phyloP scores from a whole-genome alignment of 1,139 yeast species.

The Geotrichum candidum region DNA sequence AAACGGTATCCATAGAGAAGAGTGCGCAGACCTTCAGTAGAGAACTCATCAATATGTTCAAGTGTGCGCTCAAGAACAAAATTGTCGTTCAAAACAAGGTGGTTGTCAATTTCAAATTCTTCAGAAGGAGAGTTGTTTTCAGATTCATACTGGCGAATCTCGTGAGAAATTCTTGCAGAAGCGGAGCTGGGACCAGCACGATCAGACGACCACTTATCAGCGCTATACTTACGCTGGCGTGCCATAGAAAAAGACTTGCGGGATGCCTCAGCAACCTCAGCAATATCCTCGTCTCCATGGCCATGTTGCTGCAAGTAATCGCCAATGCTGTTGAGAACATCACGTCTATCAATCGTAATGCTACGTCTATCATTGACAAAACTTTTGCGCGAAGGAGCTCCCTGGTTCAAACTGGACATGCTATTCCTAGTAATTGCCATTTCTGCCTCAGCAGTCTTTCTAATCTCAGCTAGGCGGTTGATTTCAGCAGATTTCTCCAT shows the following conservation, averaged over 20 bases:
- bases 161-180: constrained; percentile 20
- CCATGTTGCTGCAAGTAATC: constrained; percentile 46
- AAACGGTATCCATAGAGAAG: constrained; percentile 75
- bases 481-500: constrained; percentile 57
- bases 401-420: constrained; percentile 28
- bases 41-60: constrained; percentile 87
- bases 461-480: constrained; percentile 49
- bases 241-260: constrained; percentile 60
- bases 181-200: constrained; percentile 15
- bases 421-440: constrained; percentile 46
- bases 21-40: constrained; percentile 91
- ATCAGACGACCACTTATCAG: constrained; percentile 28
- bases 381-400: constrained; percentile 18
- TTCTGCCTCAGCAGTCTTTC: constrained; percentile 80
- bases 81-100: constrained; percentile 63
- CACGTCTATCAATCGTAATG: constrained; percentile 28
- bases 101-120: constrained; percentile 48
- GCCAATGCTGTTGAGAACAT: constrained; percentile 42
- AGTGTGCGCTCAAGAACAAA: constrained; percentile 76
- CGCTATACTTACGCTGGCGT: constrained; percentile 55
- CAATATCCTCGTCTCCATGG: constrained; percentile 51
- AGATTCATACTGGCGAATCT: constrained; percentile 14
- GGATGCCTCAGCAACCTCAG: constrained; percentile 53
- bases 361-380: constrained; percentile 25
- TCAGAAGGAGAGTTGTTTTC: constrained; percentile 10